Evolutionary conservation across 1,284 basidiomycete genomes (phyloP).

Genomic region (Puccinia horiana): DNA sequence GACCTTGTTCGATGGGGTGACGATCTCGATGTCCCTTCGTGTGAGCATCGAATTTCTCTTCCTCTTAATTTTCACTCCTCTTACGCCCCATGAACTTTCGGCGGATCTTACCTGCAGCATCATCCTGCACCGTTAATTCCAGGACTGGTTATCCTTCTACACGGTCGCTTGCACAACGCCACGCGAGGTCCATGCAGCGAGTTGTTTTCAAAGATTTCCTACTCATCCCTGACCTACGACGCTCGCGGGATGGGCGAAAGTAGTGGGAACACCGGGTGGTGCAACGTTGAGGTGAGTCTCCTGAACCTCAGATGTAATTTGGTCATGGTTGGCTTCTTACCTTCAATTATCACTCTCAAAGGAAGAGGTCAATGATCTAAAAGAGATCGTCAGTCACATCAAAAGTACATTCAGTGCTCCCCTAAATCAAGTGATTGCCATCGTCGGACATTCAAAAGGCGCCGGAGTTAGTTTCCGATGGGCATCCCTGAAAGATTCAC

Average conservation of each 20-base stretch:
- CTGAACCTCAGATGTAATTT: not conserved
- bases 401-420: slow-evolving; percentile 7
- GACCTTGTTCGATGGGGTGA: slow-evolving; percentile 20
- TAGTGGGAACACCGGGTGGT: slow-evolving; percentile 33
- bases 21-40: not conserved
- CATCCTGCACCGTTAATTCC: slow-evolving; percentile 26
- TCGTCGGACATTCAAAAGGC: slow-evolving; percentile 35
- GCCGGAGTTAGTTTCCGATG: slow-evolving; percentile 7
- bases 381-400: slow-evolving; percentile 21
- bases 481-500: not conserved
- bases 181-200: slow-evolving; percentile 26
- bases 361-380: slow-evolving; percentile 26
- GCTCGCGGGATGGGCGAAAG: slow-evolving; percentile 36
- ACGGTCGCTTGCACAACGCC: slow-evolving; percentile 27
- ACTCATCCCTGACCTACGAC: slow-evolving; percentile 32
- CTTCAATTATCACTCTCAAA: not conserved
- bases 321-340: not conserved
- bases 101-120: not conserved
- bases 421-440: slow-evolving; percentile 25
- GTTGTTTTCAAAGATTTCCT: slow-evolving; percentile 12
- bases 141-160: slow-evolving; percentile 34
- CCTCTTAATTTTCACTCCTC: not conserved
- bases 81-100: not conserved
- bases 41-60: not conserved
- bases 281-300: slow-evolving; percentile 34